Evolutionary conservation across 495 filamentous ascomycete genomes (phyloP).

Genomic region (Penicillium pulvis): DNA sequence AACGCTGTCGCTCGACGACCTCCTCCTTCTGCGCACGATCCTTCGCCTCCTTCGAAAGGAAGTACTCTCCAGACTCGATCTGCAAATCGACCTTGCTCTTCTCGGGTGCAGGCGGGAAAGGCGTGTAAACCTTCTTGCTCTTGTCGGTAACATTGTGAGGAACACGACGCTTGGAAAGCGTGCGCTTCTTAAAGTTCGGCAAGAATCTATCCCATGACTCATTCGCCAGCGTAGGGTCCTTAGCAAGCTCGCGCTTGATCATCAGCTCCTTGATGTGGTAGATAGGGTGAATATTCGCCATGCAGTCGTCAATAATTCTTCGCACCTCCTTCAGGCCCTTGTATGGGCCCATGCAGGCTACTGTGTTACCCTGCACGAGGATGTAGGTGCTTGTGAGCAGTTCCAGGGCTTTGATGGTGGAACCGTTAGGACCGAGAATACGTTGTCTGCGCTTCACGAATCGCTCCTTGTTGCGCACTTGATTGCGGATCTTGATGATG

Average conservation of each 20-base stretch:
- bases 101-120: conserved; percentile 72
- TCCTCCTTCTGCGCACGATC: conserved; percentile 78
- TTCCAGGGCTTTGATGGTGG: conserved; percentile 90
- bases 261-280: conserved; percentile 98
- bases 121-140: conserved; percentile 89
- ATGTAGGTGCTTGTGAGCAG: conserved; percentile 94
- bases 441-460: conserved; percentile 96
- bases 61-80: conserved; percentile 98
- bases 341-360: conserved; percentile 85
- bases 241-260: conserved; percentile 98
- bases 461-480: conserved; percentile 92
- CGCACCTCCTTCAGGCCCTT: conserved; percentile 94
- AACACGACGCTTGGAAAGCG: conserved; percentile 76
- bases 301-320: conserved; percentile 89
- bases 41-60: conserved; percentile 88
- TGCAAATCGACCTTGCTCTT: conserved; percentile 98
- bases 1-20: conserved; percentile 74
- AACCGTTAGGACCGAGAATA: conserved; percentile 81
- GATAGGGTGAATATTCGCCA: conserved; percentile 92
- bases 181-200: conserved; percentile 97
- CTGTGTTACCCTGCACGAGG: conserved; percentile 96
- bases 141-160: conserved; percentile 92
- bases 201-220: conserved; percentile 97
- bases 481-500: conserved; percentile 89
- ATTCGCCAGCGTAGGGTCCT: conserved; percentile 82